phyloP scores from a whole-genome alignment of 176 grass and related monocot genomes.

The Pontederia paniculata region DNA sequence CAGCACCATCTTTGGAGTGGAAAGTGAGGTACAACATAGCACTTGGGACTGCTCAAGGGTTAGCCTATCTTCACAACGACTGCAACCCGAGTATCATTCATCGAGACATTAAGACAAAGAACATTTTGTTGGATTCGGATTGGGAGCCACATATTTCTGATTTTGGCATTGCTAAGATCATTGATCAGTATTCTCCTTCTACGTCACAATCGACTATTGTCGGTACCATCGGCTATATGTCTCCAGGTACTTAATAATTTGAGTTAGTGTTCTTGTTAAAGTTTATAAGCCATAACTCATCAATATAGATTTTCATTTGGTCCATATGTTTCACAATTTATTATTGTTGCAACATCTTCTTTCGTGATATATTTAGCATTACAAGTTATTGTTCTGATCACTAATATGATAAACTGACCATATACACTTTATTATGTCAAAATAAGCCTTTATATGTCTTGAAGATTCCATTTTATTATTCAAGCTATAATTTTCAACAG shows the following conservation, averaged over 20 bases:
- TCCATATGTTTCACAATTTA: too few relatives aligned
- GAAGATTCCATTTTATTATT: neutral
- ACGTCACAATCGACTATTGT: slow-evolving; percentile 38
- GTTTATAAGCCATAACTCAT: slow-evolving; percentile 36
- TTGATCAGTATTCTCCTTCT: slow-evolving; percentile 33
- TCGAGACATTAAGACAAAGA: slow-evolving; percentile 70
- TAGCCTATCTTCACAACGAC: slow-evolving; percentile 70
- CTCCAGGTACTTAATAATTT: slow-evolving; percentile 43
- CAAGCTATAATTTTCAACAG: slow-evolving; percentile 5
- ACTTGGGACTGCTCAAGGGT: slow-evolving; percentile 51
- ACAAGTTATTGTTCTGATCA: too few relatives aligned
- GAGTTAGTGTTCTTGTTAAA: slow-evolving; percentile 35
- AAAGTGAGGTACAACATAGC: slow-evolving; percentile 47
- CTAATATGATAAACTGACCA: too few relatives aligned
- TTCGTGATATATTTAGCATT: too few relatives aligned
- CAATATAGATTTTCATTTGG: too few relatives aligned
- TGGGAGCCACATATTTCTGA: slow-evolving; percentile 81
- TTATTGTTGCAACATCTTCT: too few relatives aligned
- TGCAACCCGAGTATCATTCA: slow-evolving; percentile 60
- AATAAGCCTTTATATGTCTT: neutral
- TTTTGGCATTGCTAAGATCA: slow-evolving; percentile 80
- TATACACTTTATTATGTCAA: too few relatives aligned
- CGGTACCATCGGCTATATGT: slow-evolving; percentile 73
- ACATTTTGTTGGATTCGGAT: slow-evolving; percentile 67
- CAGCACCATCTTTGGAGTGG: slow-evolving; percentile 45